Conservation (phyloP, 495 filamentous ascomycete genomes). For the Friedmanniomyces endolithicus region DNA sequence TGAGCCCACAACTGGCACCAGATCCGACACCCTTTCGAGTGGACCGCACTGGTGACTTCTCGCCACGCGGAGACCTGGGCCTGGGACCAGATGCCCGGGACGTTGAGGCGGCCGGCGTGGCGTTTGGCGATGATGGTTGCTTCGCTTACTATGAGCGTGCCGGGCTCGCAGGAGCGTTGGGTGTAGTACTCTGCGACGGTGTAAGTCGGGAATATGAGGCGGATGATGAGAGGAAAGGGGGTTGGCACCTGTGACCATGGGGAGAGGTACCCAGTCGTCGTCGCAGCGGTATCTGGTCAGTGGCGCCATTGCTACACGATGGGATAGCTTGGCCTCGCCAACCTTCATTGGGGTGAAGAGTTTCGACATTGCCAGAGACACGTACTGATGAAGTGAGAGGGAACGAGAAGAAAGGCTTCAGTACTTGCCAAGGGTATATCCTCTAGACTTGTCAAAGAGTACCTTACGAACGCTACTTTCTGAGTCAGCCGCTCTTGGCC, state of each 20-base stretch:
- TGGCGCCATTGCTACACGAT: constrained; percentile 2
- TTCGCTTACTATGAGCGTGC: constrained; percentile 51
- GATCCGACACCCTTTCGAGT: constrained; percentile 50
- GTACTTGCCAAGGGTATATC: too few relatives aligned
- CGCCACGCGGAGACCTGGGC: constrained; percentile 52
- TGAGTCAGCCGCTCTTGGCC: too few relatives aligned
- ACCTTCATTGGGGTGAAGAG: background rate
- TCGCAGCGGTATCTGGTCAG: constrained; percentile 1
- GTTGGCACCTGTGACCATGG: background rate
- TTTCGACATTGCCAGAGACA: background rate
- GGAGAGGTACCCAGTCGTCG: constrained; percentile 1
- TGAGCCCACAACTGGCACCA: constrained; percentile 55
- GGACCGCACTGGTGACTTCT: constrained; percentile 50
- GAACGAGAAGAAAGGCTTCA: background rate
- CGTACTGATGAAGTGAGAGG: background rate
- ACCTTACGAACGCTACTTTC: too few relatives aligned
- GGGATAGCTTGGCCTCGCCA: background rate
- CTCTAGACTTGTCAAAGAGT: too few relatives aligned
- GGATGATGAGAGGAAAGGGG: background rate
- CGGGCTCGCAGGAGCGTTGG: constrained; percentile 45
- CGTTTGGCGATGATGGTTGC: constrained; percentile 47
- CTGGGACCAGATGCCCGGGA: constrained; percentile 49
- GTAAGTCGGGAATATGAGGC: background rate
- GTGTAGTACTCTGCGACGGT: constrained; percentile 40
- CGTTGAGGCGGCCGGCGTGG: constrained; percentile 41